Evolutionary conservation across 306 rosid species (phyloP), one percentile per base, ranked within the genome.

Genomic region (Gleditsia sinensis): DNA sequence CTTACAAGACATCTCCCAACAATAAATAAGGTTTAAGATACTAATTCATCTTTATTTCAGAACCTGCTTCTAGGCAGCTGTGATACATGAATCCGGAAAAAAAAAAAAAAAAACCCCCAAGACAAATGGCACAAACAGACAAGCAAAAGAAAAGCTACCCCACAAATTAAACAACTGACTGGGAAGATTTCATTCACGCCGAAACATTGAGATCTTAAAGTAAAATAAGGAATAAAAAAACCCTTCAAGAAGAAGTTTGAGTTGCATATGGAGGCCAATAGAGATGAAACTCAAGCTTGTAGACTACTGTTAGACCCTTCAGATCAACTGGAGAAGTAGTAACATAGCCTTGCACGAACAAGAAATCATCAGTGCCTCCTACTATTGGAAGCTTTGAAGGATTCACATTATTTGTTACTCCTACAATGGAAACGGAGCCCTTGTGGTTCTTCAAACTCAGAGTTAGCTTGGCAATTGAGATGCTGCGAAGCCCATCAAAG

Each of bases 181-280:
- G n/a, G 75, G 53, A 25, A 72, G 58, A 72, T 12, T 30, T 20
- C 69, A 58, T 28, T 28, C 2, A 28, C 17, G 46, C 3, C 28
- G 16, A 19, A 30, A 20, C 62, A 46, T 33, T 23, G 13, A 33
- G 59, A 69, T 34, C 67, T 25, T 9, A 33, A 59, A 27, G 0
- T 21, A n/a, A 54, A 42, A 27, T 5, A 5, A 14, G 6, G 23
- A 2, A 0, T 3, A 28, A 1, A 6, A 40, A 3, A 10, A 3
- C 8, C 14, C 19, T 53, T 67, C 75, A 83, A 27, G 85, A 78
- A 17, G 21, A n/a, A 6, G 68, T 62, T 27, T 25, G 71, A 67
- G 81, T 37, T 20, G 91, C 94, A 80, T 82, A 92, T 10, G 96
- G 96, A 68, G 98, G 98, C 96, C 94, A 92, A 33, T 88, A 92